Evolutionary conservation across 2,329 filamentous ascomycete genomes (phyloP), one percentile per base, ranked within the genome.

Genomic region (Zarea fungicola): DNA sequence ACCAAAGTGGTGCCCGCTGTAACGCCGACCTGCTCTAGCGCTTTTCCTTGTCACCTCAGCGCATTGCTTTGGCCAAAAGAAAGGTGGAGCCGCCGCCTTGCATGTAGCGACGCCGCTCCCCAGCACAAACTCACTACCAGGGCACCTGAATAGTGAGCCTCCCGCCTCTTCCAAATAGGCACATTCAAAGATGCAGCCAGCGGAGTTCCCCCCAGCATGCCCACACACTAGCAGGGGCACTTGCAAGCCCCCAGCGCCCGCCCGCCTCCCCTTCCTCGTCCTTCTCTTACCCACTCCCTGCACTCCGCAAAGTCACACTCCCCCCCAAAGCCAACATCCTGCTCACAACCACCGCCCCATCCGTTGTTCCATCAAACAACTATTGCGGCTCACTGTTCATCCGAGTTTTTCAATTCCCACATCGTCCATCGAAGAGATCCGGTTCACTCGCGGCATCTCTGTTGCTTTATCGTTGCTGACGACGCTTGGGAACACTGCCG

Each of bases 291-390:
- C 45, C 45, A 48, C 45, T 48, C 36, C 39, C 37, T 42, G 45
- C 45, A 42, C 45, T 48, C 45, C 45, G 45, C 45, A 48, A 48
- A 48, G 44, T 48, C 44, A 48, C 44, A 26, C 44, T 14, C 14
- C 28, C 26, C 37, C 28, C 11, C 29, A 22, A 45, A 10, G 36
- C 44, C 44, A 48, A 25, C 44, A 41, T 42, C 36, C 26, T 41
- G 13, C 25, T 32, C 26, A 40, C 44, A n/a, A 40, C 16, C 44
- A 48, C 45, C 29, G 37, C 34, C 35, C 28, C 45, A 34, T 35
- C 36, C 37, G 29, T n/a, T 26, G 11, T 8, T 35, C 6, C 19
- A 22, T 21, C 19, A 21, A 22, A 5, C 29, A 45, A 25, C n/a
- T n/a, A n/a, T 23, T 34, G 23, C 35, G n/a, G 25, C 36, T 39